These are phyloP conservation scores for Clarireedia paspali DNA, from an alignment of 2,329 filamentous ascomycete genomes.

Conservation along the genomic window DNA sequence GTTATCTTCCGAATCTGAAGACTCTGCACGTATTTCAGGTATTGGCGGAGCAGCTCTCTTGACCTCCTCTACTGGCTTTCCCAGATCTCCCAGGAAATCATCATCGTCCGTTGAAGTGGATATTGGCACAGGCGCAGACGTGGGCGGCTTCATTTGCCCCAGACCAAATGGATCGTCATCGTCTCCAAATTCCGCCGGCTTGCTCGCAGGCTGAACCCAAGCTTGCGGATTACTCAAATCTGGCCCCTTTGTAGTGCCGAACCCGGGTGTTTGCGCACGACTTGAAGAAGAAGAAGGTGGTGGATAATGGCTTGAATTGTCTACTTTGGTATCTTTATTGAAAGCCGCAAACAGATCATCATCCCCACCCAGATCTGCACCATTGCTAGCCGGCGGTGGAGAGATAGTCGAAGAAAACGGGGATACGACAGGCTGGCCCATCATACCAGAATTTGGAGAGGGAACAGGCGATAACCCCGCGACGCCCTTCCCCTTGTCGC, in stretches of 20 bases:
- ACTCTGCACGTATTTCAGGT: slow-evolving; percentile 18
- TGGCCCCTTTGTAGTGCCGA: slow-evolving; percentile 31
- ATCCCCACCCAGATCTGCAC: slow-evolving; percentile 35
- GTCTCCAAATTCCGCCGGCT: slow-evolving; percentile 35
- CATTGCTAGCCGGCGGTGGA: slow-evolving; percentile 33
- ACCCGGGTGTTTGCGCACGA: slow-evolving; percentile 36
- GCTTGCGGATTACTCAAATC: slow-evolving; percentile 47
- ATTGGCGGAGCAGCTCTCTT: slow-evolving; percentile 35
- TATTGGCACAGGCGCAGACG: slow-evolving; percentile 23
- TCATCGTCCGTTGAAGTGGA: slow-evolving; percentile 44
- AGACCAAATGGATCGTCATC: slow-evolving; percentile 88
- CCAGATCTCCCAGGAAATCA: slow-evolving; percentile 59
- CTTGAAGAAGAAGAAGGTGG: slow-evolving; percentile 38
- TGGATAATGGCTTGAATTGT: slow-evolving; percentile 58
- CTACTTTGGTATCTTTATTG: slow-evolving; percentile 57
- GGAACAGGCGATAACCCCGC: slow-evolving; percentile 37
- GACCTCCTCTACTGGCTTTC: slow-evolving; percentile 57
- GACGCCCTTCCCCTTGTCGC: slow-evolving; percentile 39
- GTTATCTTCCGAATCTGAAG: slow-evolving; percentile 16
- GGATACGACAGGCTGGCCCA: slow-evolving; percentile 28
- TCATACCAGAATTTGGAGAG: slow-evolving; percentile 40
- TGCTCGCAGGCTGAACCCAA: slow-evolving; percentile 35
- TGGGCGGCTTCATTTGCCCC: slow-evolving; percentile 42
- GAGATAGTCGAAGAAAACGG: slow-evolving; percentile 25
- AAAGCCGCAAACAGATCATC: slow-evolving; percentile 63